Evolutionary conservation across 352 stramenopile genomes (phyloP).

Genomic region (Pythium sp.): DNA sequence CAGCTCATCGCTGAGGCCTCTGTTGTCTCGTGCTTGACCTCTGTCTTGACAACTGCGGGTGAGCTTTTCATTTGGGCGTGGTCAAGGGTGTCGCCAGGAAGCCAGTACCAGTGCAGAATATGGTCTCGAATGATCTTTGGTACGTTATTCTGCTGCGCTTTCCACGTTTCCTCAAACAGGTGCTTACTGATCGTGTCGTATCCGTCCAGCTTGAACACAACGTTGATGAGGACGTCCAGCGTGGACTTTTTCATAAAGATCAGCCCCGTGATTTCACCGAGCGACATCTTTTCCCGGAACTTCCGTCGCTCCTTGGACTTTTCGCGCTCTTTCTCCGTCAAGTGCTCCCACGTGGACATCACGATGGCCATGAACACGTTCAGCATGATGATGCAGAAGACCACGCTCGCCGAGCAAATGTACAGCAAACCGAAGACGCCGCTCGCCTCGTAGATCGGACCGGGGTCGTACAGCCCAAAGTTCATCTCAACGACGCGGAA

Average conservation of each 20-base stretch:
- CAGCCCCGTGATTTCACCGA: conserved; percentile 32
- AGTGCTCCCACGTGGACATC: conserved; percentile 68
- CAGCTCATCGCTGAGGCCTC: neutral
- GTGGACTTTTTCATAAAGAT: conserved; percentile 51
- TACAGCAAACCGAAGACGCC: conserved; percentile 57
- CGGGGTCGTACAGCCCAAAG: conserved; percentile 66
- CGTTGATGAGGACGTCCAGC: conserved; percentile 46
- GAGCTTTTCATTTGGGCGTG: neutral
- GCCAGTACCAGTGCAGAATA: conserved; percentile 16
- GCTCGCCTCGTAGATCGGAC: conserved; percentile 65
- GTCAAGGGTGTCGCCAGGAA: neutral
- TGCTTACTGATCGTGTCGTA: conserved; percentile 14
- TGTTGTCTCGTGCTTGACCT: neutral
- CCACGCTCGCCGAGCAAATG: conserved; percentile 58
- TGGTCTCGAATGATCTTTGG: conserved; percentile 1
- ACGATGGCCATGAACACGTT: conserved; percentile 82
- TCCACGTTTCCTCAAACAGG: conserved; percentile 1
- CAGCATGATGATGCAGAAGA: conserved; percentile 81
- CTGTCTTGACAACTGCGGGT: neutral
- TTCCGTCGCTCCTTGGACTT: conserved; percentile 40
- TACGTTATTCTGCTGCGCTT: neutral
- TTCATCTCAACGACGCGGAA: conserved; percentile 77
- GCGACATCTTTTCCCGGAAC: conserved; percentile 36
- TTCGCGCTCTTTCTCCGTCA: conserved; percentile 47
- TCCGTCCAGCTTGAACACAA: conserved; percentile 38